Conservation (phyloP, 1,139 yeast species). For the Casaregolazyma lundiana region DNA sequence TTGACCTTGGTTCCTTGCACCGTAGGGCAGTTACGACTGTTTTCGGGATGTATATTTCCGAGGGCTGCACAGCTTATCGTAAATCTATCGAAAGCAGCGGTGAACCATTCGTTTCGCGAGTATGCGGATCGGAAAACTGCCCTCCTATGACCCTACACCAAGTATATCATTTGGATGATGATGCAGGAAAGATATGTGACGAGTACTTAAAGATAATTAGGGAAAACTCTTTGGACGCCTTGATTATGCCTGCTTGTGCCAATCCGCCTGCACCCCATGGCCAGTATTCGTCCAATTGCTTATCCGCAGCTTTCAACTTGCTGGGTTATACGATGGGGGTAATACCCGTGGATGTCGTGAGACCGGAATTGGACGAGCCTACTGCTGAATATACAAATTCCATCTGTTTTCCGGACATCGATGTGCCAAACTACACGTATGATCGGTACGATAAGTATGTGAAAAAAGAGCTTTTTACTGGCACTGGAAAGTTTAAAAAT, state of each 20-base stretch:
- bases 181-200: slow-evolving; percentile 1
- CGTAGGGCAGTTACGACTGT: background rate
- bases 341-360: slow-evolving; percentile 1
- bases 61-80: slow-evolving; percentile 4
- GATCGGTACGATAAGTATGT: slow-evolving; percentile 7
- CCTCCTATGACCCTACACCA: slow-evolving; percentile 5
- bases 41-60: slow-evolving; percentile 2
- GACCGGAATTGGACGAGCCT: background rate
- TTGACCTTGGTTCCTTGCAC: slow-evolving; percentile 2
- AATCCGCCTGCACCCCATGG: slow-evolving; percentile 9
- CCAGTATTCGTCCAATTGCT: slow-evolving; percentile 2
- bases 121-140: slow-evolving; percentile 1
- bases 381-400: slow-evolving; percentile 1
- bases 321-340: slow-evolving; percentile 3
- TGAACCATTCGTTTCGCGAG: slow-evolving; percentile 4
- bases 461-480: slow-evolving; percentile 3
- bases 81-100: slow-evolving; percentile 4
- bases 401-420: slow-evolving; percentile 4
- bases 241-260: slow-evolving; percentile 5
- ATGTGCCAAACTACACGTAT: slow-evolving; percentile 4
- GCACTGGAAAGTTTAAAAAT: slow-evolving; percentile 2
- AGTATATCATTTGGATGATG: slow-evolving; percentile 1
- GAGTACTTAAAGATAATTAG: background rate
- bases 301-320: slow-evolving; percentile 3
- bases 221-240: slow-evolving; percentile 2